These are phyloP conservation scores for Pyrus hybrid DNA, from an alignment of 331 rosid genomes.

Conservation along the genomic window DNA sequence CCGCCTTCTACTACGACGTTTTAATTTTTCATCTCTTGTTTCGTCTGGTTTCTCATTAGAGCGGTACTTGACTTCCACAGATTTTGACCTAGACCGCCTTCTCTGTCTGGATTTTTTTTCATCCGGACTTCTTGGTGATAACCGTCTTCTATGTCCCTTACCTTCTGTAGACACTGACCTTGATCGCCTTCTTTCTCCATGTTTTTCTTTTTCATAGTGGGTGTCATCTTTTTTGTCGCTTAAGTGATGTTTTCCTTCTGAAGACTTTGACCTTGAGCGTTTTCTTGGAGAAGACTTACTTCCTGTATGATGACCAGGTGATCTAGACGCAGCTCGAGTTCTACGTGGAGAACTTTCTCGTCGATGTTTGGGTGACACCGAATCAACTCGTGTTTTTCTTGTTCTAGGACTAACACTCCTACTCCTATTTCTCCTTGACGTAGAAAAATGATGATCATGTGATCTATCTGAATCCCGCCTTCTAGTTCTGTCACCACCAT, in stretches of 20 bases:
- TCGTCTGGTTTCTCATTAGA: constrained; percentile 35
- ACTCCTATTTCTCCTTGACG: constrained; percentile 43
- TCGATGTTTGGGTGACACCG: constrained; percentile 61
- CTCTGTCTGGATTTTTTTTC: constrained; percentile 57
- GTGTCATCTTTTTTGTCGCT: constrained; percentile 40
- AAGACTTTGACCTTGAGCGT: constrained; percentile 71
- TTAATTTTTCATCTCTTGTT: constrained; percentile 37
- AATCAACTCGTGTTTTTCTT: constrained; percentile 52
- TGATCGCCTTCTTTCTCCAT: constrained; percentile 57
- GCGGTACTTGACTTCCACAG: constrained; percentile 52
- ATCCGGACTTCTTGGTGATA: constrained; percentile 54
- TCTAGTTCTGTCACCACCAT: constrained; percentile 53
- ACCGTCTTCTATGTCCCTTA: constrained; percentile 43
- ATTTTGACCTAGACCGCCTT: constrained; percentile 69
- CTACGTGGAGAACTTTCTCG: constrained; percentile 60
- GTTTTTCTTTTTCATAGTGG: constrained; percentile 44
- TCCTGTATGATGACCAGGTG: constrained; percentile 49
- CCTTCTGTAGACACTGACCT: constrained; percentile 64
- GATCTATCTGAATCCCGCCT: constrained; percentile 64
- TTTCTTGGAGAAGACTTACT: constrained; percentile 72
- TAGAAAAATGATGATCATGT: constrained; percentile 28
- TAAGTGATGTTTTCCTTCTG: constrained; percentile 36
- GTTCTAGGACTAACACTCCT: constrained; percentile 59
- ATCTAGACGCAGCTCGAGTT: constrained; percentile 52
- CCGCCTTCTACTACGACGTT: constrained; percentile 52